Conservation (phyloP, 2,329 filamentous ascomycete genomes). For the Penicillium sp. region DNA sequence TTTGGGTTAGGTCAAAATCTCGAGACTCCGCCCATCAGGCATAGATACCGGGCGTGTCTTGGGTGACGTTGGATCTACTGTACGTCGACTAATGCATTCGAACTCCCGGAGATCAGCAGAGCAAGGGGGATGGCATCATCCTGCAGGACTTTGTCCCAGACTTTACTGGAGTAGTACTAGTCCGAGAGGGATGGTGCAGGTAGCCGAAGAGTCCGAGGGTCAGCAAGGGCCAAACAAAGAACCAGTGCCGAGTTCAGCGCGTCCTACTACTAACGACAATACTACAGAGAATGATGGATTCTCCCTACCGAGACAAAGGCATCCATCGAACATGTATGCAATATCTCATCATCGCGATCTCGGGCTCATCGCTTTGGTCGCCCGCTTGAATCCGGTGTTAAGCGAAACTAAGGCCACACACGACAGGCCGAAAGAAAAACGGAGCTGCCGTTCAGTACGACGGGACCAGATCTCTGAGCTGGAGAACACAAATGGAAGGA, state of each 20-base stretch:
- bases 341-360: too few relatives aligned
- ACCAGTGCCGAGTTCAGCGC: background rate
- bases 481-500: background rate
- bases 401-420: conserved; percentile 9
- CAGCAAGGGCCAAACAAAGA: background rate
- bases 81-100: background rate
- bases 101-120: conserved; percentile 19
- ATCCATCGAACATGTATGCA: background rate
- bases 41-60: background rate
- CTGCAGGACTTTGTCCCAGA: too few relatives aligned
- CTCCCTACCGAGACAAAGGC: background rate
- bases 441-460: background rate
- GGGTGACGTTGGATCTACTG: background rate
- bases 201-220: conserved; percentile 1
- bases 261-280: too few relatives aligned
- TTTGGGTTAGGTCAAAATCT: too few relatives aligned
- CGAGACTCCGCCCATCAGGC: too few relatives aligned
- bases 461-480: conserved; percentile 1
- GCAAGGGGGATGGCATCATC: conserved; percentile 1
- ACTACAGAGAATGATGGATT: too few relatives aligned
- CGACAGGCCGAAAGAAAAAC: background rate
- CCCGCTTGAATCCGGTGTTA: background rate
- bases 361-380: background rate
- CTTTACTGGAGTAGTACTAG: background rate
- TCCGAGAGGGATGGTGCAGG: background rate